These are phyloP conservation scores for Hyphopichia khmerensis DNA, from an alignment of 1,139 yeast species.

Conservation along the genomic window DNA sequence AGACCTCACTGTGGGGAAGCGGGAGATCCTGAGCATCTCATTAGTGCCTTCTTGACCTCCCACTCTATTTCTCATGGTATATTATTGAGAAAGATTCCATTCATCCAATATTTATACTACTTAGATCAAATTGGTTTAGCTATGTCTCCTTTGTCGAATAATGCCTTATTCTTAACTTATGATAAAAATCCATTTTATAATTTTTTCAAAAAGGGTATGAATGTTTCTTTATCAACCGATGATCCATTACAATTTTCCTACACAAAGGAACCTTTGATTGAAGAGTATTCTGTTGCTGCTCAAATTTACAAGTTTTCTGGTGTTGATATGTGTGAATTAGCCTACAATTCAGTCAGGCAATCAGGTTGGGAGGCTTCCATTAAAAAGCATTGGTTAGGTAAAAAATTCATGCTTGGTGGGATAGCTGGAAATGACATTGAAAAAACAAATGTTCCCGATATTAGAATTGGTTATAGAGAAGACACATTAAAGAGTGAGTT, in stretches of 20 bases:
- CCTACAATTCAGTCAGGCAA: conserved; percentile 75
- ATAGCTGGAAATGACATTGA: conserved; percentile 83
- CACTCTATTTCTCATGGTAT: conserved; percentile 97
- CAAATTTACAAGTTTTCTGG: conserved; percentile 91
- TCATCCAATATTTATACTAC: conserved; percentile 88
- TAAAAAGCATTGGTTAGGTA: conserved; percentile 92
- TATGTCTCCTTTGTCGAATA: conserved; percentile 98
- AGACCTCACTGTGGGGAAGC: conserved; percentile 99
- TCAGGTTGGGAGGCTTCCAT: conserved; percentile 87
- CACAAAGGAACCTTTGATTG: conserved; percentile 96
- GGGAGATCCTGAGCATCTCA: conserved; percentile 96
- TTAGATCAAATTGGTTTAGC: conserved; percentile 96
- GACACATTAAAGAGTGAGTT: conserved; percentile 80
- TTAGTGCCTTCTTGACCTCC: conserved; percentile 83
- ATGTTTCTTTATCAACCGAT: conserved; percentile 83
- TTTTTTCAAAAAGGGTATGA: conserved; percentile 89
- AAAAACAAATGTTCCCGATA: conserved; percentile 91
- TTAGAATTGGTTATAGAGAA: conserved; percentile 76
- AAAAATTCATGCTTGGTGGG: conserved; percentile 59
- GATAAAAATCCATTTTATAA: conserved; percentile 91
- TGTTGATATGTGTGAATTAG: conserved; percentile 98
- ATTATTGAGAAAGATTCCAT: conserved; percentile 86
- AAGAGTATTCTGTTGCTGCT: conserved; percentile 96
- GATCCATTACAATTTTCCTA: conserved; percentile 83
- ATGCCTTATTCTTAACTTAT: conserved; percentile 90